Conservation (phyloP, 352 stramenopile genomes). For the Globisporangium alternatum region DNA sequence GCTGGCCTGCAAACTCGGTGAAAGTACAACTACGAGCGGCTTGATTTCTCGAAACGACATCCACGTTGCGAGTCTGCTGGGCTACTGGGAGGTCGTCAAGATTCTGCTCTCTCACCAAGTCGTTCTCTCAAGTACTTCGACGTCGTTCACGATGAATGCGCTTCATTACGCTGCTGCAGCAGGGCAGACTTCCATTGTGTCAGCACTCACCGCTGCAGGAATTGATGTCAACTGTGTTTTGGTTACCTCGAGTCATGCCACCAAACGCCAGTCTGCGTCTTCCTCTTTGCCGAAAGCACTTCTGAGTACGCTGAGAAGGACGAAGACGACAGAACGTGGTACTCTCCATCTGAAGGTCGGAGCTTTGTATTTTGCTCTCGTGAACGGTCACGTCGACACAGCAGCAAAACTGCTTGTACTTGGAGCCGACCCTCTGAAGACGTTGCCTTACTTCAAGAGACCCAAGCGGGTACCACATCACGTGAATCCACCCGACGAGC, state of each 20-base stretch:
- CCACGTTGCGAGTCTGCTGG: conserved; percentile 36
- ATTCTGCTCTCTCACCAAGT: conserved; percentile 52
- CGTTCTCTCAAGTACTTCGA: conserved; percentile 34
- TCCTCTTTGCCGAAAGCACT: conserved; percentile 4
- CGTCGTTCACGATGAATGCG: conserved; percentile 36
- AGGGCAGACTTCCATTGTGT: conserved; percentile 40
- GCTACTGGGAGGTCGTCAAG: conserved; percentile 48
- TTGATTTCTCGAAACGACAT: conserved; percentile 52
- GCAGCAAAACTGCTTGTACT: conserved; percentile 55
- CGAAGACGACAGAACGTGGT: neutral
- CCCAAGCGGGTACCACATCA: conserved; percentile 6
- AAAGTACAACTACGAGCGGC: conserved; percentile 29
- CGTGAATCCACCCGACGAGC: neutral
- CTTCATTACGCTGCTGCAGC: conserved; percentile 49
- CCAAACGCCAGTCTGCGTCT: neutral
- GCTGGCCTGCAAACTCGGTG: conserved; percentile 32
- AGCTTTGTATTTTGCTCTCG: conserved; percentile 49
- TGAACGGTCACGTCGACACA: conserved; percentile 50
- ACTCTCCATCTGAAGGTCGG: conserved; percentile 23
- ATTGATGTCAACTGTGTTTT: conserved; percentile 60
- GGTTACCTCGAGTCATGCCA: neutral
- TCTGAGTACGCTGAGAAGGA: neutral
- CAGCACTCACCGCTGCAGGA: conserved; percentile 39
- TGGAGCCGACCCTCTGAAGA: conserved; percentile 42
- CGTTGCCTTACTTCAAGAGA: conserved; percentile 33